Base-by-base conservation (phyloP, 108 stramenopile genomes). In the Cyclostephanos tholiformis region DNA sequence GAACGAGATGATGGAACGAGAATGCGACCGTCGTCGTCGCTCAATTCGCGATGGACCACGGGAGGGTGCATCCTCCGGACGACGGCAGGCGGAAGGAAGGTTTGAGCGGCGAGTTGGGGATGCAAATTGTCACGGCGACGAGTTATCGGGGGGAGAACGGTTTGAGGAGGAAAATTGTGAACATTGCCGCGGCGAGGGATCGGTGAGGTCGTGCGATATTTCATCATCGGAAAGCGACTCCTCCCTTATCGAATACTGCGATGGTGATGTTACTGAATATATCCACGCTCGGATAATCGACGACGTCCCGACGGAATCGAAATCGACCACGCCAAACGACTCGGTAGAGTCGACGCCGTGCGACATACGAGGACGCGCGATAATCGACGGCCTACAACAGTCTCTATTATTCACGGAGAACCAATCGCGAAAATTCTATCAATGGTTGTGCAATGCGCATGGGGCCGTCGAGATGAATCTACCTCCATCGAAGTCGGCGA, bases 381-480 rank as follows among this genome's bases (percentile, higher is more conserved):
- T 61, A 19, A 52, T 65, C 32, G 52, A 56, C 60, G 53, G n/a
- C n/a, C 64, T 82, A 1, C 67, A 68, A 52, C 17, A 13, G 13
- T 52, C 59, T 3, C 63, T 78, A 20, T 56, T 66, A 13, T 94
- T 91, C 67, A 78, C 89, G 4, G 72, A 79, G 14, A 90, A 89
- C 51, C 93, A 94, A 79, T 68, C 78, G 12, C 64, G 68, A 19
- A 75, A 71, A 53, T 59, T 94, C 23, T 52, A 75, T 50, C 67
- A 72, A 72, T 94, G 93, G 93, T 78, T 74, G 41, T 60, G 52
- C 20, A 85, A 90, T 67, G 90, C 93, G 10, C 50, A 73, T 60
- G 86, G 84, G 29, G 90, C 90, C 4, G 68, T 65, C 7, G 60
- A 66, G 5, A 63, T 65, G 13, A 77, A 86, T 60, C 86, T 85